Percentiles rank a stretch among this genome's conserved stretches.
These are phyloP conservation scores for Monilinia vaccinii-corymbosi DNA, from an alignment of 2,329 filamentous ascomycete genomes.

Conservation along the genomic window DNA sequence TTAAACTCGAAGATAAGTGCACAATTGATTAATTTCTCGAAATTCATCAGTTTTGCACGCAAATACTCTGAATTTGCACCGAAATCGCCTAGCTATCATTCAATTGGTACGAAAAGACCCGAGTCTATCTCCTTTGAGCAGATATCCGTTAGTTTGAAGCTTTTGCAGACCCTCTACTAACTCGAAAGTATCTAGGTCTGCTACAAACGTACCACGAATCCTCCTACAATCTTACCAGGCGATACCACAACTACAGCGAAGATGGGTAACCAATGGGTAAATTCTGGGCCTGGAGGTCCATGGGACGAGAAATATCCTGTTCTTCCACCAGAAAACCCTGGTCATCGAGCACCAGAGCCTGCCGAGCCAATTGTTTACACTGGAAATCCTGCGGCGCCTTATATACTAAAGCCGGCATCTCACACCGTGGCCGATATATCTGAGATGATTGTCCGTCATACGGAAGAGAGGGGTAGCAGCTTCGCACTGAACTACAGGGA, in stretches of 20 bases:
- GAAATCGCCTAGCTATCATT: background rate
- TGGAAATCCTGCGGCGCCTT: rapidly evolving
- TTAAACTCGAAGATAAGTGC: background rate
- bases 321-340: background rate
- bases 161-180: background rate
- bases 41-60: background rate
- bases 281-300: background rate
- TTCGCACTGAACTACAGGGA: no score
- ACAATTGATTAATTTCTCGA: background rate
- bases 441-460: background rate
- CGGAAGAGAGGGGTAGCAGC: background rate
- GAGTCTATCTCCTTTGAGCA: background rate
- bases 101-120: background rate
- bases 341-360: background rate
- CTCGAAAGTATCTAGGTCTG: background rate
- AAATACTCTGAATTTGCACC: background rate
- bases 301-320: background rate
- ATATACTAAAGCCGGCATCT: background rate
- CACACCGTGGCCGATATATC: background rate
- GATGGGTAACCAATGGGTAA: background rate
- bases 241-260: background rate
- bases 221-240: background rate
- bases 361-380: background rate
- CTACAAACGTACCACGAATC: background rate
- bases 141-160: background rate